Percentiles rank a stretch among this genome's conserved stretches.
These are phyloP conservation scores for Diophrys sp. DNA, from an alignment of 73 alveolate genomes.

Conservation along the genomic window DNA sequence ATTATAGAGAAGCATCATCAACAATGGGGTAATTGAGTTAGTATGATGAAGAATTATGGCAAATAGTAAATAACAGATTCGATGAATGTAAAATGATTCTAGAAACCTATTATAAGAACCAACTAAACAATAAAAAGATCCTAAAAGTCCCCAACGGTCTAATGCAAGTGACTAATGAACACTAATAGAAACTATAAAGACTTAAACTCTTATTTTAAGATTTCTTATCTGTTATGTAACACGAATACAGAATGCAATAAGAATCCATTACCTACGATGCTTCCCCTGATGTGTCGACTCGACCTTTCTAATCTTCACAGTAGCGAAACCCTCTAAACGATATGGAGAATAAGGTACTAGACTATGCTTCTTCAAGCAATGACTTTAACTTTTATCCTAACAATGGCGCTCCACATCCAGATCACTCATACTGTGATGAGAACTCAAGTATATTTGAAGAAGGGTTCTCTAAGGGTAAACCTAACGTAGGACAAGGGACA, in stretches of 20 bases:
- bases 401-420: neutral
- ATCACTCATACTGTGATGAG: neutral
- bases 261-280: neutral
- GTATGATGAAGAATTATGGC: neutral
- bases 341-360: neutral
- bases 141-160: neutral
- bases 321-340: neutral
- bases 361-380: neutral
- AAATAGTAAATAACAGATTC: neutral
- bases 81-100: neutral
- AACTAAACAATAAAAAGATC: neutral
- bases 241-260: neutral
- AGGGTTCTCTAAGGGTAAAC: neutral
- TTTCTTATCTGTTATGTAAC: neutral
- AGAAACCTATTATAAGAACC: neutral
- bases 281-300: neutral
- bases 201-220: conserved; percentile 21
- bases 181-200: neutral
- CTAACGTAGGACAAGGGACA: neutral
- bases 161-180: conserved; percentile 12
- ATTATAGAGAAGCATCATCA: neutral
- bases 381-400: neutral
- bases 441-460: neutral
- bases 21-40: neutral
- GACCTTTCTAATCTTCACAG: neutral